Base-by-base conservation (phyloP, 176 grass and related monocot genomes). In the Triticum turgidum region DNA sequence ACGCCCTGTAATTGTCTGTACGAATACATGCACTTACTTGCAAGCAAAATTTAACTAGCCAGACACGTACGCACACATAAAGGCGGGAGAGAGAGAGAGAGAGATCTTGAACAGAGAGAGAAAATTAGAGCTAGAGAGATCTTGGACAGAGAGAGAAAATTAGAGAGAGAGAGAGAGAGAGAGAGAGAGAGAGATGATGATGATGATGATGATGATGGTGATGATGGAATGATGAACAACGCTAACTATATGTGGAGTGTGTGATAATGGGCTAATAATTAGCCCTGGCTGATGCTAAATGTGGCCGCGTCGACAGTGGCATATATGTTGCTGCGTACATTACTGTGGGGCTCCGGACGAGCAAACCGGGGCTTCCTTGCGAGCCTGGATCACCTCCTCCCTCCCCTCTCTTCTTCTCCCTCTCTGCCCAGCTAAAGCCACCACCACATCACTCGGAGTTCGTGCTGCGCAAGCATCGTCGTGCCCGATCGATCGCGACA, bases 391-490 rank as follows among this genome's bases (percentile, higher is more conserved):
- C 90, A 82, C 83, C 81, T 83, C 82, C 41, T 79, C 18, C 12
- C 47, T 15, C 30, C 30, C 5, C 3, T 83, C 67, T 12, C 45
- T 25, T 70, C 75, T n/a, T 20, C 54, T 25, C 37, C 62, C 67
- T 70, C 34, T 18, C 67, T 22, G 11, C 18, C 18, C 4, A 29
- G 72, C 72, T 51, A 73, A 29, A 47, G 22, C 66, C 25, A n/a
- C 65, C 35, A 56, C 61, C 49, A 17, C 49, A 52, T 52, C 67
- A 4, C 6, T 62, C 3, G 17, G 87, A 85, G 85, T 59, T 69
- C 74, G 58, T 83, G 88, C 85, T 51, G 67, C 59, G 85, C 79
- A 90, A 89, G 88, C 88, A 82, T 85, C 82, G 68, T 35, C 73
- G 45, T 3, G 61, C n/a, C 87, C 61, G 61, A 5, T 62, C 61